A percentile compares a stretch with the other conserved stretches of the same genome.
Evolutionary conservation across 2,329 filamentous ascomycete genomes (phyloP).

Genomic region (Ceratocystis lukuohia): DNA sequence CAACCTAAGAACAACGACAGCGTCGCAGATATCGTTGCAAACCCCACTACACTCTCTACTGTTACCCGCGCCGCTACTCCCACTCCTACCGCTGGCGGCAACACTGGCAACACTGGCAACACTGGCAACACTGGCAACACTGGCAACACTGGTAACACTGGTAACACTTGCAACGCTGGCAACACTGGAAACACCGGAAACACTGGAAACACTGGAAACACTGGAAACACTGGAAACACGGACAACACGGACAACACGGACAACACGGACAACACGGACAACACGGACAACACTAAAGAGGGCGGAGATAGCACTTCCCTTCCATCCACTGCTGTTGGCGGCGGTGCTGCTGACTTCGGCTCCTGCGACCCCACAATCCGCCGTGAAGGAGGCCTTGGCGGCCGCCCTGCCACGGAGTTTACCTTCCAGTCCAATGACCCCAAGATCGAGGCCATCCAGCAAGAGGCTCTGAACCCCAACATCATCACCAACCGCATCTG

Average conservation of each 20-base stretch:
- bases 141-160: slow-evolving; percentile 22
- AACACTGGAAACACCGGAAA: background rate
- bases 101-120: slow-evolving; percentile 16
- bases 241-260: no score
- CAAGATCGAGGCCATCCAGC: slow-evolving; percentile 43
- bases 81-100: slow-evolving; percentile 16
- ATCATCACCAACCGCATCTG: slow-evolving; percentile 63
- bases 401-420: slow-evolving; percentile 44
- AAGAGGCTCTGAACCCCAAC: slow-evolving; percentile 56
- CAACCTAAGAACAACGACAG: slow-evolving; percentile 21
- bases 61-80: slow-evolving; percentile 17
- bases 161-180: slow-evolving; percentile 14
- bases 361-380: slow-evolving; percentile 44
- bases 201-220: slow-evolving; percentile 13
- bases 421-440: slow-evolving; percentile 56
- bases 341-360: slow-evolving; percentile 37
- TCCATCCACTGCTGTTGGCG: background rate
- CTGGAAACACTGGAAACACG: slow-evolving; percentile 23
- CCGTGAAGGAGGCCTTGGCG: slow-evolving; percentile 44
- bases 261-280: no score
- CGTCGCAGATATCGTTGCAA: background rate
- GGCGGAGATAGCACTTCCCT: no score
- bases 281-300: background rate
- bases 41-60: slow-evolving; percentile 5
- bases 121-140: slow-evolving; percentile 17